Evolutionary conservation across 495 filamentous ascomycete species (phyloP), one percentile per base, ranked within the genome.

Genomic region (Penicillium malachiteum): DNA sequence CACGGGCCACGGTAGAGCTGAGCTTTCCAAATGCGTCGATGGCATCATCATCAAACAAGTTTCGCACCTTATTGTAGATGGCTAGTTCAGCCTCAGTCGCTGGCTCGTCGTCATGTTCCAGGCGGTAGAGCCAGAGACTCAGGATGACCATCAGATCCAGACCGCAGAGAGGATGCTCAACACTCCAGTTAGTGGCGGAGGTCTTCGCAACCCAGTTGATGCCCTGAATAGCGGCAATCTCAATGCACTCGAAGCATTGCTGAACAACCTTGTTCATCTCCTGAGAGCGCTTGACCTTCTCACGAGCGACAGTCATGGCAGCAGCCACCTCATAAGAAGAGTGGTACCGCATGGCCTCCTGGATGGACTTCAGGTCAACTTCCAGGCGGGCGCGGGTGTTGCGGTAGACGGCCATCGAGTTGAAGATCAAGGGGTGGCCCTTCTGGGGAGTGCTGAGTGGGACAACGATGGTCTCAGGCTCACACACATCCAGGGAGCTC

Each of bases 221-320:
- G 58, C 92, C 94, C 68, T 96, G 91, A 50, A 89, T 71, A 41
- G 95, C 94, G 6, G 94, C 93, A 51, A 95, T 96, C 73, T 97
- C 93, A 68, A 98, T 92, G 78, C 92, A 97, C 72, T 97, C 90
- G 72, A 93, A 97, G 73, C 95, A 97, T 69, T 96, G 91, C 64
- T 96, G 87, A 45, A 97, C 95, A 63, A 98, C 92, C 74, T 95
- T 95, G 78, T 96, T 89, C 94, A 98, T 97, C 72, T 96, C 92
- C 67, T 87, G 85, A 17, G 92, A 96, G 50, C 94, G 88, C 80
- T 94, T 92, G 54, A 98, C 92, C 65, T 87, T 88, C 67, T 96
- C 90, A 48, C 93, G 83, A 5, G 94, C 92, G 56, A 89, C 87
- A 5, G 91, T 94, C 94, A 98, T 98, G 52, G 92, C 92, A 31